Conservation (phyloP, 73 alveolate species). For the Tetrahymena thermophila region DNA sequence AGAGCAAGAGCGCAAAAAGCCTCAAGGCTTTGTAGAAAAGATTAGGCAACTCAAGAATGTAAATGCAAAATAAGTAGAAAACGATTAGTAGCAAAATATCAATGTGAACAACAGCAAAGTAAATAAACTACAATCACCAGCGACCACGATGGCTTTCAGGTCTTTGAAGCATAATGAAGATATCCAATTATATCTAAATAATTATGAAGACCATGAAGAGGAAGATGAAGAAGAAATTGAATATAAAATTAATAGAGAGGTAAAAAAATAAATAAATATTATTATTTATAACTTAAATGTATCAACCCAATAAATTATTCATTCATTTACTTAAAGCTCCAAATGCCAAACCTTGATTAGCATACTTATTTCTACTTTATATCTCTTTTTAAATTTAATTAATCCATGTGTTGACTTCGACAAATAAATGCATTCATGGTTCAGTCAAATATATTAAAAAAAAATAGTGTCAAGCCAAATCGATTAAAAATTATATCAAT, state of each 20-base stretch:
- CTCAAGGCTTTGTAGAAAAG: background rate
- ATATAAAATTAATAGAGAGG: background rate
- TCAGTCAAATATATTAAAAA: background rate
- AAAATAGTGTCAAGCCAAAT: too few species aligned
- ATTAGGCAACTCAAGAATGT: background rate
- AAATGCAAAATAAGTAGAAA: background rate
- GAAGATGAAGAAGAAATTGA: background rate
- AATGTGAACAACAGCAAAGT: background rate
- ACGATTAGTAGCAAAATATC: background rate
- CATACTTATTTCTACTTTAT: background rate
- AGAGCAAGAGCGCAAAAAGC: background rate
- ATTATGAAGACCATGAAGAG: background rate
- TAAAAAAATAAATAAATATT: background rate
- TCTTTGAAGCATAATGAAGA: background rate
- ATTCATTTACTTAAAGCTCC: too few species aligned
- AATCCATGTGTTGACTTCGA: background rate
- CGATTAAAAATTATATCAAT: too few species aligned
- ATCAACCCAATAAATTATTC: too few species aligned
- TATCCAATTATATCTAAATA: background rate
- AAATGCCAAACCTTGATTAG: background rate
- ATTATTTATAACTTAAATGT: too few species aligned
- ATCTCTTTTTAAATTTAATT: too few species aligned
- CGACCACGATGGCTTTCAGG: background rate
- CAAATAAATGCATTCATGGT: background rate
- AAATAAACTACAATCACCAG: background rate